These are phyloP conservation scores for Aspergillus fumigatiaffinis DNA, from an alignment of 2,329 filamentous ascomycete species.

Conservation along the genomic window DNA sequence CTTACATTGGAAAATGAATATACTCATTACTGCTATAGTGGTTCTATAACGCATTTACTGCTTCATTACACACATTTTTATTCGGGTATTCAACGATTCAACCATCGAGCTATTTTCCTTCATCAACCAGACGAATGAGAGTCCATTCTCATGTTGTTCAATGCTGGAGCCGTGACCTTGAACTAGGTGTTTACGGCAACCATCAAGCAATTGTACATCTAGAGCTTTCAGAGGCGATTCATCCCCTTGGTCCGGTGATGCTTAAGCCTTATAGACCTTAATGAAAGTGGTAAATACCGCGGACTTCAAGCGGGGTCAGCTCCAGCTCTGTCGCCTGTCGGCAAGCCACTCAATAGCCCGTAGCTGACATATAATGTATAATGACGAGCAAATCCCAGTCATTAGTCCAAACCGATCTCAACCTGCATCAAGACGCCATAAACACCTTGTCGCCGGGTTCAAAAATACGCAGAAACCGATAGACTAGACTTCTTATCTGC, in stretches of 20 bases:
- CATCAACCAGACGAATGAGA: neutral
- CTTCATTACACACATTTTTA: neutral
- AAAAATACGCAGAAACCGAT: neutral
- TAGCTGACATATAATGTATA: neutral
- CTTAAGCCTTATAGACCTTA: neutral
- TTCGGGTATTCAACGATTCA: neutral
- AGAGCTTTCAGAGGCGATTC: neutral
- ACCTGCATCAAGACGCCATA: neutral
- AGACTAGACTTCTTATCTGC: slow-evolving; percentile 19
- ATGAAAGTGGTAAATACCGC: neutral
- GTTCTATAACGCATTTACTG: neutral
- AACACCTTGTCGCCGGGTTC: neutral
- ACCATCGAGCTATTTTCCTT: neutral
- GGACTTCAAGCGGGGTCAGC: neutral
- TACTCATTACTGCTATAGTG: neutral
- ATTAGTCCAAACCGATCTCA: neutral
- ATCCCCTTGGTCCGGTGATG: neutral
- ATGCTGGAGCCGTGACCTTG: neutral
- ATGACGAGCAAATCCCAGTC: neutral
- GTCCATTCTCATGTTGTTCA: neutral
- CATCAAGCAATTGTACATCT: neutral
- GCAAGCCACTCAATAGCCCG: neutral
- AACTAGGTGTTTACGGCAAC: neutral
- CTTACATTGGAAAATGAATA: no score
- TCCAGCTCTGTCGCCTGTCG: neutral